Base-by-base conservation (phyloP, 345 rosid genomes). In the Euphorbia tirucalli region DNA sequence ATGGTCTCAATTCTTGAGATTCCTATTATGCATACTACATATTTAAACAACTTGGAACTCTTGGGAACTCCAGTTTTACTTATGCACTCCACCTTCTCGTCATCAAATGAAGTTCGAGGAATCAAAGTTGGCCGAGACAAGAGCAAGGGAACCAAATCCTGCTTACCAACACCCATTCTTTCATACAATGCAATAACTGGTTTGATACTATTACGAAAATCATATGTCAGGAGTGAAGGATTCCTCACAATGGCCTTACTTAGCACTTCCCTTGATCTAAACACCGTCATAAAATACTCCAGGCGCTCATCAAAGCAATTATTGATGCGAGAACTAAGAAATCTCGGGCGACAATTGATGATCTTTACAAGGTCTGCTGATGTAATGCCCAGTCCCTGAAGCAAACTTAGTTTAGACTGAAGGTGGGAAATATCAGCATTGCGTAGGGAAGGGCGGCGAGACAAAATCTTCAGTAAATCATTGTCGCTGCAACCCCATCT, bases 321-420 rank as follows among this genome's bases (percentile, higher is more conserved):
- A 66, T 85, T 85, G 11, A 93, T 76, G n/a, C 88, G 83, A 74
- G 68, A 63, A 60, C 92, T 79, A 54, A 93, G 87, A 71, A 93
- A 86, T 48, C 90, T 83, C 0, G 98, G 97, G 67, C 97, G 97
- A 64, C 92, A 84, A 74, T 81, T 80, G 44, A 91, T 71, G 39
- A 93, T 88, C 85, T 87, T 91, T 49, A 91, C 95, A 69, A 93
- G 93, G 75, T 93, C 97, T 3, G 87, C 41, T 0, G 89, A 75
- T 2, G 78, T 72, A n/a, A 91, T 71, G 9, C 98, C 98, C 54
- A 93, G 25, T 60, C 74, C 70, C 37, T 80, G 72, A 35, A 91
- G 89, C 59, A 88, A 66, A 52, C 65, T 65, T 61, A 93, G 85
- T 67, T 91, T 91, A 55, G 80, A 81, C 24, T 81, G 85, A n/a